Conservation (phyloP, 2,329 filamentous ascomycete species). For the Gyromitra esculenta region DNA sequence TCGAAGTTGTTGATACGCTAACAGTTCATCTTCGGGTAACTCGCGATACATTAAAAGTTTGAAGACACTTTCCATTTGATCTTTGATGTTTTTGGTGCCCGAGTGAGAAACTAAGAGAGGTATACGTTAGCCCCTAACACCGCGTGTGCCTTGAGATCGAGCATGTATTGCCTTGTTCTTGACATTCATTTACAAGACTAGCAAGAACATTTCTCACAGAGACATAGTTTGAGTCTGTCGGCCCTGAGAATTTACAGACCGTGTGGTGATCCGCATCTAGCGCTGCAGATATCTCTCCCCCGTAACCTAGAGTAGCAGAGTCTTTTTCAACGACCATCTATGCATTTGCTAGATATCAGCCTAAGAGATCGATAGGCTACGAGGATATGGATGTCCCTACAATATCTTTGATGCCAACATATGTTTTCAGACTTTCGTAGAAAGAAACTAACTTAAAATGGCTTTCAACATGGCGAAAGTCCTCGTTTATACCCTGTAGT, state of each 20-base stretch:
- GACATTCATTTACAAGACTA: slow-evolving; percentile 16
- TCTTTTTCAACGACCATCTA: slow-evolving; percentile 44
- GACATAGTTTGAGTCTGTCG: slow-evolving; percentile 38
- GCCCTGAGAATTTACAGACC: slow-evolving; percentile 40
- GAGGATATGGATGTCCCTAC: slow-evolving; percentile 1
- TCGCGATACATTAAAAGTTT: slow-evolving; percentile 31
- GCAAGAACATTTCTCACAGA: slow-evolving; percentile 31
- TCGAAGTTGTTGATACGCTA: slow-evolving; percentile 17
- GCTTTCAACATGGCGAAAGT: slow-evolving; percentile 38
- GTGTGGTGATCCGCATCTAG: slow-evolving; percentile 44
- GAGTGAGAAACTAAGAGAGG: neutral
- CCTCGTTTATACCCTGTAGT: slow-evolving; percentile 42
- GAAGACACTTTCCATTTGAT: slow-evolving; percentile 29
- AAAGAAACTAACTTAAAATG: slow-evolving; percentile 36
- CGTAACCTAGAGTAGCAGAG: slow-evolving; percentile 40
- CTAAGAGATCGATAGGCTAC: too few species aligned
- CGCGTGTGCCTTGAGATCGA: neutral
- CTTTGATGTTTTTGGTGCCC: neutral
- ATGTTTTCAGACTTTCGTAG: slow-evolving; percentile 40
- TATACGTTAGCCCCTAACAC: slow-evolving; percentile 10
- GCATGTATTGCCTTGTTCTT: slow-evolving; percentile 26
- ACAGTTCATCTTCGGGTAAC: slow-evolving; percentile 21
- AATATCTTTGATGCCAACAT: slow-evolving; percentile 22
- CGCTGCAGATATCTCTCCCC: slow-evolving; percentile 31
- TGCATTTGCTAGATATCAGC: neutral